Evolutionary conservation across 2,329 filamentous ascomycete species (phyloP).

Genomic region (Sclerotinia nivalis): DNA sequence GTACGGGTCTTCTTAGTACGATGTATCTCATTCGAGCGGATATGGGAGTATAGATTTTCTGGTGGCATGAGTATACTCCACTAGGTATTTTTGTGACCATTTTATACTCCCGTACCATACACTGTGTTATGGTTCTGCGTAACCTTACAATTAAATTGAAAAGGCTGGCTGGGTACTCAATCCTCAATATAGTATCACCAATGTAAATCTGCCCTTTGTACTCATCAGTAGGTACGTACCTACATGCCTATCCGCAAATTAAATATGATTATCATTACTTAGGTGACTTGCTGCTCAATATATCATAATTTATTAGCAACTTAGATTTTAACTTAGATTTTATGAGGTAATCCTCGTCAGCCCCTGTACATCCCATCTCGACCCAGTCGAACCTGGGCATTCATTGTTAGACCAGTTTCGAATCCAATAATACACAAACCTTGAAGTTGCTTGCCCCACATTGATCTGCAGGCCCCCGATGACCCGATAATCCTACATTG

Average conservation of each 20-base stretch:
- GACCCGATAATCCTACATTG: neutral
- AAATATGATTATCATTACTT: neutral
- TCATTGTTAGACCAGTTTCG: neutral
- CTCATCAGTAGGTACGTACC: neutral
- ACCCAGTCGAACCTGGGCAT: no score
- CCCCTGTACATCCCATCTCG: neutral
- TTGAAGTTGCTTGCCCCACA: constrained; percentile 6
- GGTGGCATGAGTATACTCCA: neutral
- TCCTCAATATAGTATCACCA: no score
- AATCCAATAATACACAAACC: neutral
- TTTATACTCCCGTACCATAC: neutral
- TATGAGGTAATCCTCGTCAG: neutral
- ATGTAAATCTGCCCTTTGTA: neutral
- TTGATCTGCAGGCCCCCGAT: constrained; percentile 1
- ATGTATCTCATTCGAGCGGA: constrained; percentile 9
- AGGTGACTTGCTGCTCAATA: neutral
- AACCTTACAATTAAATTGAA: neutral
- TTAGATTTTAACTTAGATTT: neutral
- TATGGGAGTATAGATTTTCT: neutral
- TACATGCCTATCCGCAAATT: neutral
- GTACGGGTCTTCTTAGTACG: neutral
- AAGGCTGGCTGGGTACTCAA: neutral
- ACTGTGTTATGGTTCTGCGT: neutral
- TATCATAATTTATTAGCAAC: neutral
- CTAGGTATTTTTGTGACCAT: neutral